A percentile compares a stretch with the other conserved stretches of the same genome.
Conservation (phyloP, 768 basidiomycete species). For the Trametes elegans region DNA sequence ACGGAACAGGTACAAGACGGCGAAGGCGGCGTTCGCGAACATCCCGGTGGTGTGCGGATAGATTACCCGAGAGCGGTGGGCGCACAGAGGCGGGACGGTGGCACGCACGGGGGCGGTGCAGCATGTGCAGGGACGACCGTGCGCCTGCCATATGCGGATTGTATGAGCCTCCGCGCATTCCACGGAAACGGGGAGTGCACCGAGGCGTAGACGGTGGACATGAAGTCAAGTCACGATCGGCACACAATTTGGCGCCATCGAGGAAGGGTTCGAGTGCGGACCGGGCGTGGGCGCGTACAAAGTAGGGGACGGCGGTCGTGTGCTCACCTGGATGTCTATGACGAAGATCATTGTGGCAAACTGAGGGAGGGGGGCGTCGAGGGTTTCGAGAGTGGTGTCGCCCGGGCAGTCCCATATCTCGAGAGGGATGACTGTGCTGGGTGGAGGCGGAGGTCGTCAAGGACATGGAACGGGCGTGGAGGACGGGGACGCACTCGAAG, state of each 20-base stretch:
- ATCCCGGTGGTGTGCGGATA: too few species aligned
- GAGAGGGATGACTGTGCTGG: constrained; percentile 86
- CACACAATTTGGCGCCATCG: not conserved
- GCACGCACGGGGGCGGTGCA: constrained; percentile 4
- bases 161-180: constrained; percentile 3
- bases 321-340: constrained; percentile 86
- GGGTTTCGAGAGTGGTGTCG: constrained; percentile 74
- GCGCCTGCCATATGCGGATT: constrained; percentile 3
- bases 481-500: constrained; percentile 66
- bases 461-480: not conserved
- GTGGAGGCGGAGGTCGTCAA: not conserved
- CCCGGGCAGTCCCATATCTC: constrained; percentile 97
- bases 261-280: not conserved
- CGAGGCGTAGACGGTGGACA: not conserved
- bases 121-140: constrained; percentile 6
- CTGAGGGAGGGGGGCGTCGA: constrained; percentile 70
- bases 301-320: not conserved
- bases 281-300: not conserved
- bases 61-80: not conserved
- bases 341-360: constrained; percentile 90
- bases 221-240: not conserved
- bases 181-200: not conserved
- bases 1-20: too few species aligned
- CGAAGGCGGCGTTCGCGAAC: too few species aligned
- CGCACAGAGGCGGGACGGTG: not conserved